Percentiles rank a stretch among this genome's conserved stretches.
These are phyloP conservation scores for Pichia insulana DNA, from an alignment of 805 yeast genomes.

Conservation along the genomic window DNA sequence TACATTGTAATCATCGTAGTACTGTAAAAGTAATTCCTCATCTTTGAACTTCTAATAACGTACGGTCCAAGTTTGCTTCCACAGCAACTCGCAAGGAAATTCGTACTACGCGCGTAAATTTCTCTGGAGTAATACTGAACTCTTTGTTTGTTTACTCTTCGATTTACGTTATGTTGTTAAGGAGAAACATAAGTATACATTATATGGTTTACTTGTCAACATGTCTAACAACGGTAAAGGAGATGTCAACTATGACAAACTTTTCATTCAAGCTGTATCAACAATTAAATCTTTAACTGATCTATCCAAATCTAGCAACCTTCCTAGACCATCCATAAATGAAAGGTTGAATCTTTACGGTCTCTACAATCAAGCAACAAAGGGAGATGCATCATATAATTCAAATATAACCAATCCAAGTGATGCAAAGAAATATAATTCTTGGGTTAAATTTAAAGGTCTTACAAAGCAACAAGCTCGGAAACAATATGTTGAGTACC, in stretches of 20 bases:
- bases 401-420: conserved; percentile 53
- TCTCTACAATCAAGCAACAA: conserved; percentile 81
- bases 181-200: too few species aligned
- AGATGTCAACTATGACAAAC: conserved; percentile 28
- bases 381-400: conserved; percentile 68
- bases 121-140: too few species aligned
- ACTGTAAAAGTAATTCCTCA: too few species aligned
- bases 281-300: conserved; percentile 68
- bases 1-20: conserved; percentile 25
- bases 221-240: too few species aligned
- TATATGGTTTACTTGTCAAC: too few species aligned
- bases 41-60: too few species aligned
- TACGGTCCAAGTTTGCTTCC: too few species aligned
- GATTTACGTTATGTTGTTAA: too few species aligned
- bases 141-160: neutral
- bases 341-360: conserved; percentile 66
- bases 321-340: conserved; percentile 73
- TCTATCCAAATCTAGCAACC: conserved; percentile 48
- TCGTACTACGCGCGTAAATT: too few species aligned
- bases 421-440: conserved; percentile 72
- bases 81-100: too few species aligned
- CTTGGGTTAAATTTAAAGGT: conserved; percentile 75
- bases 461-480: conserved; percentile 64
- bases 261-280: conserved; percentile 73
- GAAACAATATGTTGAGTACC: conserved; percentile 53